These are phyloP conservation scores for barley (Hordeum vulgare) DNA, from an alignment of 176 grass and related monocot genomes.

Conservation along the genomic window DNA sequence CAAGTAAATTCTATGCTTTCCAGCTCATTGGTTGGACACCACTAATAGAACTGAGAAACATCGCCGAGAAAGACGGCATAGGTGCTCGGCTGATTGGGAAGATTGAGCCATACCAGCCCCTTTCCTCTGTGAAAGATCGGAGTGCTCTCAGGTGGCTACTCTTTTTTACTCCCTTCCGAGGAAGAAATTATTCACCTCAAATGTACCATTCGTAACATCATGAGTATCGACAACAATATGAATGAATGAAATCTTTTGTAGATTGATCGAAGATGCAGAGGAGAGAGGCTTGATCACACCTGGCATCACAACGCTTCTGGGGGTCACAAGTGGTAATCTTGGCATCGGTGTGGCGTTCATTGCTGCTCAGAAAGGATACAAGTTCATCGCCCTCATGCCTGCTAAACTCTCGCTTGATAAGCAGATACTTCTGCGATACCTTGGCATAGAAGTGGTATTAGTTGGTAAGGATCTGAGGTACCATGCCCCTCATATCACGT, in stretches of 20 bases:
- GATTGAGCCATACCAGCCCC: constrained; percentile 73
- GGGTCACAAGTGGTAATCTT: constrained; percentile 64
- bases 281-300: constrained; percentile 70
- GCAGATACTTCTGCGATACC: constrained; percentile 53
- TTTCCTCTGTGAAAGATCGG: constrained; percentile 80
- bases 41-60: constrained; percentile 63
- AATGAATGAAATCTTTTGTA: constrained; percentile 9
- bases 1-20: constrained; percentile 11
- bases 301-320: constrained; percentile 56
- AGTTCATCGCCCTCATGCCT: constrained; percentile 59
- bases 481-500: neutral
- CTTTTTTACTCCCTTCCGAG: neutral
- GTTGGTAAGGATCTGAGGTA: constrained; percentile 38
- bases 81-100: constrained; percentile 71
- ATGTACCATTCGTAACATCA: neutral
- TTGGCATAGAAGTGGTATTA: constrained; percentile 58
- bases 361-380: constrained; percentile 73
- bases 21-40: constrained; percentile 94
- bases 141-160: constrained; percentile 62
- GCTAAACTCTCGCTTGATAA: constrained; percentile 60
- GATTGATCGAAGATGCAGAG: constrained; percentile 95
- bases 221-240: no score
- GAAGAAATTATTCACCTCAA: neutral
- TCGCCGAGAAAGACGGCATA: constrained; percentile 58
- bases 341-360: constrained; percentile 55